Evolutionary conservation across 768 basidiomycete genomes (phyloP).

Genomic region (Artomyces pyxidatus): DNA sequence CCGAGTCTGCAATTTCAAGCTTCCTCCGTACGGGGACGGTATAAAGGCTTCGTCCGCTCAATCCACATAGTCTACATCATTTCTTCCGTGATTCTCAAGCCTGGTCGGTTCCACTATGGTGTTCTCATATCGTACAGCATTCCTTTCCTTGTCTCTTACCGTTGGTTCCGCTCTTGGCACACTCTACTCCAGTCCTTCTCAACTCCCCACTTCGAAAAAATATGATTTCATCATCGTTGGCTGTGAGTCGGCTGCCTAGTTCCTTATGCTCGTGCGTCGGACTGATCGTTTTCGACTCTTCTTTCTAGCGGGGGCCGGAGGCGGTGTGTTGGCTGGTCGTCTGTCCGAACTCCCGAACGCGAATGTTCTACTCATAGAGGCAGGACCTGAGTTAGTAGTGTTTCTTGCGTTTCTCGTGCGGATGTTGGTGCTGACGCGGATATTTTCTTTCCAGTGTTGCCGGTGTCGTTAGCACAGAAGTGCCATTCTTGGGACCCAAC

Average conservation of each 20-base stretch:
- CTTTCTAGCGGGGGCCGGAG: constrained; percentile 3
- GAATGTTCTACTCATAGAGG: constrained; percentile 1
- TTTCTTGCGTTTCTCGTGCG: neutral
- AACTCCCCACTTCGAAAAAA: too few species aligned
- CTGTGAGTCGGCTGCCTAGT: neutral
- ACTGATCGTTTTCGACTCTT: neutral
- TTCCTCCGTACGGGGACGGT: too few species aligned
- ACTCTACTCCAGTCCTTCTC: too few species aligned
- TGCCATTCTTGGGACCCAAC: neutral
- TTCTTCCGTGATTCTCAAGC: too few species aligned
- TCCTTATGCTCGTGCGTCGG: neutral
- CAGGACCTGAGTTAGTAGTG: neutral
- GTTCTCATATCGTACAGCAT: too few species aligned
- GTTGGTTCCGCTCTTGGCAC: too few species aligned
- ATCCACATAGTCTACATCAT: too few species aligned
- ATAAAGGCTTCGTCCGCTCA: too few species aligned
- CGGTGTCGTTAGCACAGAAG: neutral
- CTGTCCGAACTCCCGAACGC: neutral
- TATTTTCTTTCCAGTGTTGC: neutral
- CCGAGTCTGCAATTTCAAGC: too few species aligned
- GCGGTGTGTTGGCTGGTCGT: neutral
- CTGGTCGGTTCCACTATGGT: too few species aligned
- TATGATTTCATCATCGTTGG: constrained; percentile 6
- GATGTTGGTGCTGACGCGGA: neutral
- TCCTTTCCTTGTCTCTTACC: too few species aligned